phyloP scores from a whole-genome alignment of 1,284 basidiomycete genomes.

The Ustilago cynodontis region DNA sequence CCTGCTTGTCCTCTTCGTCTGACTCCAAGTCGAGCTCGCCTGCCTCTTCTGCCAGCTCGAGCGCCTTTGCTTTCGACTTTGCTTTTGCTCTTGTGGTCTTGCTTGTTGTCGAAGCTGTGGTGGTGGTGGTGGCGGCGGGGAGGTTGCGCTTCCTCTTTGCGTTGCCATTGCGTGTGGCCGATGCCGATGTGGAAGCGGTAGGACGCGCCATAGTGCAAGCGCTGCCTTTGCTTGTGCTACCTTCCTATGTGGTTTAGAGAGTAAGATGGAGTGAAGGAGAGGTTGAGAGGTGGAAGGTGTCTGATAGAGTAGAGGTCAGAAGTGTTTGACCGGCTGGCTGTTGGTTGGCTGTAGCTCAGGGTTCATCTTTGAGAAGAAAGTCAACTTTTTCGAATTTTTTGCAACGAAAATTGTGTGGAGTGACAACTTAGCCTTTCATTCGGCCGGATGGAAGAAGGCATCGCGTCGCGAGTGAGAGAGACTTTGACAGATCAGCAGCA shows the following conservation, averaged over 20 bases:
- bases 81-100: slow-evolving; percentile 14
- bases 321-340: no score
- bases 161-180: slow-evolving; percentile 36
- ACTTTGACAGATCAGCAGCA: slow-evolving; percentile 9
- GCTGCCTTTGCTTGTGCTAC: slow-evolving; percentile 7
- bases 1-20: slow-evolving; percentile 53
- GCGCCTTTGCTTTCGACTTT: slow-evolving; percentile 33
- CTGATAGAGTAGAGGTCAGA: background rate
- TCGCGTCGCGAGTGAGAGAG: slow-evolving; percentile 39
- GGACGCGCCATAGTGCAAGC: slow-evolving; percentile 29
- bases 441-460: slow-evolving; percentile 42
- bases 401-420: slow-evolving; percentile 33
- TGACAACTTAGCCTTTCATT: slow-evolving; percentile 2
- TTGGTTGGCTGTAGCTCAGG: no score
- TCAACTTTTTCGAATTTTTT: slow-evolving; percentile 31
- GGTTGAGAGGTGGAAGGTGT: no score
- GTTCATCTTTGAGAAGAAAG: slow-evolving; percentile 31
- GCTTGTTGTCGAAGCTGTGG: slow-evolving; percentile 12
- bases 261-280: background rate
- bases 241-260: background rate
- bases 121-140: slow-evolving; percentile 10
- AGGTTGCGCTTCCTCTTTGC: slow-evolving; percentile 46
- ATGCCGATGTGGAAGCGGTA: slow-evolving; percentile 31
- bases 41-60: slow-evolving; percentile 33
- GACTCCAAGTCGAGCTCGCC: slow-evolving; percentile 40